phyloP scores from a whole-genome alignment of 352 stramenopile genomes.

The Phytopythium vexans region DNA sequence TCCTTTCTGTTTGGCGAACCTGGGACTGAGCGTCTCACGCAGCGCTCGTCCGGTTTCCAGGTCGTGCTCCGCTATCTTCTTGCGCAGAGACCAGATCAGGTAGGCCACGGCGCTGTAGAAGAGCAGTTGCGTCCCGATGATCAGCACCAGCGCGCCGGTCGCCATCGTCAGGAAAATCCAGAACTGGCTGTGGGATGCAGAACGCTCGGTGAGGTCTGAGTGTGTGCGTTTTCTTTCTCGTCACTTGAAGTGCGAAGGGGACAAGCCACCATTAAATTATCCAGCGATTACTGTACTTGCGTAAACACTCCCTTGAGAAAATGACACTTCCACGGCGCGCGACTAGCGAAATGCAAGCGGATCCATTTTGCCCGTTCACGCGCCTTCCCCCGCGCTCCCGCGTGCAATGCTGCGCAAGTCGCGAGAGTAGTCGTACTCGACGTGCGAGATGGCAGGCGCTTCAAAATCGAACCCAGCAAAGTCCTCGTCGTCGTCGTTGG shows the following conservation, averaged over 20 bases:
- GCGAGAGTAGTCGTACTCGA: conserved; percentile 56
- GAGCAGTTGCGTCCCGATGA: conserved; percentile 28
- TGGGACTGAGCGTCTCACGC: conserved; percentile 25
- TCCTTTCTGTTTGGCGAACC: conserved; percentile 12
- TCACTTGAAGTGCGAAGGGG: too few species aligned
- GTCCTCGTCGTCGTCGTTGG: conserved; percentile 46
- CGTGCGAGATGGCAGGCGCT: conserved; percentile 33
- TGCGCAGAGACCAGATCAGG: conserved; percentile 27
- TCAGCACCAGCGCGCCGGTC: conserved; percentile 21
- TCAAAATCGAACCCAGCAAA: conserved; percentile 90
- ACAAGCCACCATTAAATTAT: background rate
- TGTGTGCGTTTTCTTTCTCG: too few species aligned
- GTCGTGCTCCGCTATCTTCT: conserved; percentile 11
- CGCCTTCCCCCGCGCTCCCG: too few species aligned
- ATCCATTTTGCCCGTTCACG: background rate
- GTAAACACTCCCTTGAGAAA: background rate
- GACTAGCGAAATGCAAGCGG: background rate
- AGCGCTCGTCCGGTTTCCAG: conserved; percentile 7
- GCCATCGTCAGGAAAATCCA: conserved; percentile 5
- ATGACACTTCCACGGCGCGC: background rate
- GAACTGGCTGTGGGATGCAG: too few species aligned
- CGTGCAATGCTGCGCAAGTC: too few species aligned
- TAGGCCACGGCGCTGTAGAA: conserved; percentile 29
- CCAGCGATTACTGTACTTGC: too few species aligned
- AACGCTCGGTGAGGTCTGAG: too few species aligned